Base-by-base conservation (phyloP, 768 basidiomycete genomes). In the Mrakia hoshinonis region DNA sequence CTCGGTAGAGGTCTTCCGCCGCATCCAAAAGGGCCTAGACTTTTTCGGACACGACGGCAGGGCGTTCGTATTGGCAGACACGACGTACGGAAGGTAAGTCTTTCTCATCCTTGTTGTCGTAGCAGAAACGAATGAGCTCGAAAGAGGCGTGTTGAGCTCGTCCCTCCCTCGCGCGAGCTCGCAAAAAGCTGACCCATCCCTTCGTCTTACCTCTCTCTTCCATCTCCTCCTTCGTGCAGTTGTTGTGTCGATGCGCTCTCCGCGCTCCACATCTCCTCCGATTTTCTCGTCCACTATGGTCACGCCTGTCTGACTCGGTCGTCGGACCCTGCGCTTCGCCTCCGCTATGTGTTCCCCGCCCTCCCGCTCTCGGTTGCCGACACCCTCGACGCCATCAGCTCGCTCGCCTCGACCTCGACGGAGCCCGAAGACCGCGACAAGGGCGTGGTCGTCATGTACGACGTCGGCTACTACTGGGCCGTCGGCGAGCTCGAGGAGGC, bases 221-320 rank as follows among this genome's bases (percentile, higher is more conserved):
- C 26, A 15, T 74, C 60, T 74, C 54, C 65, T 34, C 22, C 54
- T 6, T 20, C 38, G 31, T 4, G 34, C 76, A 93, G 94, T 76
- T 99, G 96, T 76, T 98, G 96, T 77, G 92, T 95, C 3, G 96
- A 99, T 76, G 91, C 97, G 75, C 89, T 98, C 6, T 89, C 93
- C 6, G 93, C 95, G 4, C 88, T 92, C 76, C 96, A 99, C 77
- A 87, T 93, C 58, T 87, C 93, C 74, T 92, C 93, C 0, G 91
- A 97, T 77, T 86, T 87, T 10, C 84, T 96, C 73, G 87, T 99
- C 2, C 95, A 99, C 77, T 97, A 96, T 76, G 95, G 95, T 1
- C 90, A 96, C 81, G 93, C 95, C 0, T 99, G 96, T 79, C 85
- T 97, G 82, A 92, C 89, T 29, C 73, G 63, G 7, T 69, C 52